Percentiles rank a stretch among this genome's conserved stretches.
Evolutionary conservation across 495 filamentous ascomycete species (phyloP).

Genomic region (Aspergillus affinis): DNA sequence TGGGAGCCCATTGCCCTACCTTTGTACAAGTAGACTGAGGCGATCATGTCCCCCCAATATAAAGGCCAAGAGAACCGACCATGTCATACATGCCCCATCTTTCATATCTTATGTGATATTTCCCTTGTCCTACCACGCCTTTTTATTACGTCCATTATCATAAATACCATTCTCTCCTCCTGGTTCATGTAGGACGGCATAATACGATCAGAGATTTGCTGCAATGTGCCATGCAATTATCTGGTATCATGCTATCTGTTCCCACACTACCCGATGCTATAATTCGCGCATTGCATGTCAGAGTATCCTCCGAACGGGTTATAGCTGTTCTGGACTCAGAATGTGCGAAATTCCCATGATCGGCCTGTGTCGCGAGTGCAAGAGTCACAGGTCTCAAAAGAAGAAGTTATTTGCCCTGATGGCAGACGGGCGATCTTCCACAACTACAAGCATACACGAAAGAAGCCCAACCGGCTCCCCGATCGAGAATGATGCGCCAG

Average conservation of each 20-base stretch:
- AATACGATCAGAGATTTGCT: neutral
- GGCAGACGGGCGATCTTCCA: neutral
- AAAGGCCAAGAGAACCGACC: no score
- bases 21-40: neutral
- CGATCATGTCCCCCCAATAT: neutral
- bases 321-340: conserved; percentile 23
- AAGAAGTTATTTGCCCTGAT: neutral
- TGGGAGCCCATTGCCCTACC: neutral
- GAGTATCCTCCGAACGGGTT: conserved; percentile 17
- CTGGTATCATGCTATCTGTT: conserved; percentile 34
- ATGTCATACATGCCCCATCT: no score
- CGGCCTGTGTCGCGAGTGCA: conserved; percentile 24
- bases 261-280: conserved; percentile 16
- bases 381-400: conserved; percentile 6
- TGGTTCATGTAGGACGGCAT: neutral
- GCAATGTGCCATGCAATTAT: conserved; percentile 33
- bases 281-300: conserved; percentile 22
- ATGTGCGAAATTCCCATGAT: conserved; percentile 18
- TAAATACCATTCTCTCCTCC: neutral
- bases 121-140: neutral
- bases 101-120: no score
- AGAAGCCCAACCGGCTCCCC: neutral
- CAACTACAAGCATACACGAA: neutral
- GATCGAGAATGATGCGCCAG: neutral
- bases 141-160: neutral